phyloP scores from a whole-genome alignment of 2,329 filamentous ascomycete genomes.

The Paraphoma chrysanthemicola region DNA sequence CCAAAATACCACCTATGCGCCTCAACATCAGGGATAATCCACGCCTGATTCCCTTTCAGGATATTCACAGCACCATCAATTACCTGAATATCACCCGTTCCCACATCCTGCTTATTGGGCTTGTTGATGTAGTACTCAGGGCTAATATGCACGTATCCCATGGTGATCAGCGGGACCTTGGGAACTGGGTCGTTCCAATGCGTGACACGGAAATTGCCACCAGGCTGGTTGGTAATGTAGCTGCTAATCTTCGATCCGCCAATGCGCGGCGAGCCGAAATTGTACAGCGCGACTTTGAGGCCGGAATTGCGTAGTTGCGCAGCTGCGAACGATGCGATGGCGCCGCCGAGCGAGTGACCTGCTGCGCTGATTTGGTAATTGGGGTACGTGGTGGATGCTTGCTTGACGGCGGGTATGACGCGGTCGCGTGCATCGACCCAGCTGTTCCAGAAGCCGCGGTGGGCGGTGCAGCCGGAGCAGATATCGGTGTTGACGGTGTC shows the following conservation, averaged over 20 bases:
- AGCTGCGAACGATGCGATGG: constrained; percentile 67
- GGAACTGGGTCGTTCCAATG: constrained; percentile 73
- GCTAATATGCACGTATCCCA: constrained; percentile 70
- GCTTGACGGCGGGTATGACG: constrained; percentile 54
- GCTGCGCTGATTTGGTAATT: constrained; percentile 63
- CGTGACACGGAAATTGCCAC: constrained; percentile 69
- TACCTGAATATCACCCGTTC: constrained; percentile 28
- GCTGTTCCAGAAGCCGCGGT: constrained; percentile 65
- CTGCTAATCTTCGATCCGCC: constrained; percentile 65
- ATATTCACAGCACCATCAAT: constrained; percentile 31
- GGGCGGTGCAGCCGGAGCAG: constrained; percentile 59
- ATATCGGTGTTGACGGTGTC: constrained; percentile 50
- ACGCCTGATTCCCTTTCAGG: constrained; percentile 36
- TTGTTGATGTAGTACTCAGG: constrained; percentile 68
- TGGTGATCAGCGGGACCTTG: constrained; percentile 65
- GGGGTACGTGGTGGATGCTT: constrained; percentile 57
- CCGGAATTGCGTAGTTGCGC: constrained; percentile 52
- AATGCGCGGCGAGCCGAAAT: constrained; percentile 72
- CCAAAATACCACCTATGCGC: constrained; percentile 48
- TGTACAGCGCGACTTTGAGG: constrained; percentile 54
- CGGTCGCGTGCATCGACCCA: constrained; percentile 62
- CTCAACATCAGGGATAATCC: constrained; percentile 35
- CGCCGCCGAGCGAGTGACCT: constrained; percentile 74
- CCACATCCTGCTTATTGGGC: constrained; percentile 26
- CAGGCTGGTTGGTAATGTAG: constrained; percentile 62